Conservation (phyloP, 495 filamentous ascomycete species). For the Hapsidospora chrysogenum region DNA sequence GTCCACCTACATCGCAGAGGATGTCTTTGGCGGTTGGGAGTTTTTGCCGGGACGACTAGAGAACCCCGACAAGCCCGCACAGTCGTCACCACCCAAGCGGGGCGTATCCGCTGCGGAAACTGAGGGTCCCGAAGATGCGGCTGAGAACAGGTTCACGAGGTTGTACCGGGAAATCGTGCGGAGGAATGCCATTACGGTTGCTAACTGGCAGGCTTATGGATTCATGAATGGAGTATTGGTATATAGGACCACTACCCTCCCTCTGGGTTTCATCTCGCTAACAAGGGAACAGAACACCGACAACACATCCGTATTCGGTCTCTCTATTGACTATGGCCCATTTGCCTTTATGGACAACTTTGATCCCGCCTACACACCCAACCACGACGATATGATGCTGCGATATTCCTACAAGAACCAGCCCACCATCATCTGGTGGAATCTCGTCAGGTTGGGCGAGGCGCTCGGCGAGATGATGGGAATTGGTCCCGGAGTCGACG, state of each 20-base stretch:
- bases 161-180: conserved; percentile 79
- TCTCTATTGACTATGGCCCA: conserved; percentile 86
- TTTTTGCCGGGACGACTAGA: conserved; percentile 45
- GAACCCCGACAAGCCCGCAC: conserved; percentile 21
- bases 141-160: conserved; percentile 73
- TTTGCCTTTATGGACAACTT: conserved; percentile 96
- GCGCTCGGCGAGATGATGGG: conserved; percentile 80
- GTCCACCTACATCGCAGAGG: conserved; percentile 66
- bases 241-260: not conserved
- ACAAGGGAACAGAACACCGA: conserved; percentile 45
- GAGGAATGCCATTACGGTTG: conserved; percentile 76
- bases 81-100: conserved; percentile 19
- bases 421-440: conserved; percentile 97
- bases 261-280: conserved; percentile 10
- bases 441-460: conserved; percentile 82
- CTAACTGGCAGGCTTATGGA: conserved; percentile 89
- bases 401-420: conserved; percentile 90
- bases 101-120: conserved; percentile 36
- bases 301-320: conserved; percentile 79
- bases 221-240: conserved; percentile 90
- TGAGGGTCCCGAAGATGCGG: conserved; percentile 43
- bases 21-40: conserved; percentile 75
- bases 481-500: conserved; percentile 49
- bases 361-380: conserved; percentile 86
- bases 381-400: conserved; percentile 81